Evolutionary conservation across 768 basidiomycete species (phyloP).

Genomic region (Chalciporus sphaerocephalus): DNA sequence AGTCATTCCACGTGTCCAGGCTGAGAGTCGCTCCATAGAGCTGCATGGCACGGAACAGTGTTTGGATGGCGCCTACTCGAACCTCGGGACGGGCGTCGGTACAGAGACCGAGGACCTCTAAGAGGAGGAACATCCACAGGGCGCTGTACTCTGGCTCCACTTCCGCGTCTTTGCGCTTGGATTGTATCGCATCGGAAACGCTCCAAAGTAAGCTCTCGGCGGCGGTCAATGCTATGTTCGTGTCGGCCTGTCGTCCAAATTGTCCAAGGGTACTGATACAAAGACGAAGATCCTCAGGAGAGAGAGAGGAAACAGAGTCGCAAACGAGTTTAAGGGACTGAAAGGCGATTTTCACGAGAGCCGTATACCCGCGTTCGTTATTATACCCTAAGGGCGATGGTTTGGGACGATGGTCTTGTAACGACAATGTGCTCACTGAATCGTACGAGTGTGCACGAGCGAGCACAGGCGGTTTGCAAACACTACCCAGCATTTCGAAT

Average conservation of each 20-base stretch:
- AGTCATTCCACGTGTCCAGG: constrained; percentile 80
- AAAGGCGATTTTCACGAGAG: constrained; percentile 88
- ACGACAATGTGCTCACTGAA: constrained; percentile 41
- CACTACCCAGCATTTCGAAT: constrained; percentile 87
- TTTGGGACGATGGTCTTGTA: constrained; percentile 36
- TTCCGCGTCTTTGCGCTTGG: constrained; percentile 62
- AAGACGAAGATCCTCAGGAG: constrained; percentile 73
- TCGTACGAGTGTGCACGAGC: constrained; percentile 37
- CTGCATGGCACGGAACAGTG: constrained; percentile 89
- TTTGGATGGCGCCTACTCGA: constrained; percentile 90
- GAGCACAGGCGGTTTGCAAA: constrained; percentile 58
- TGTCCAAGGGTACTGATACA: constrained; percentile 89
- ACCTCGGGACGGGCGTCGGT: constrained; percentile 83
- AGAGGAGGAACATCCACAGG: constrained; percentile 90
- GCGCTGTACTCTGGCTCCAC: constrained; percentile 71
- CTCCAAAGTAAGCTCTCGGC: constrained; percentile 93
- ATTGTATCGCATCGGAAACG: constrained; percentile 92
- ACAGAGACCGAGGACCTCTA: constrained; percentile 79
- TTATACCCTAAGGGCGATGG: constrained; percentile 52
- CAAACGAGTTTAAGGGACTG: constrained; percentile 92
- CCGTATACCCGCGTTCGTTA: constrained; percentile 64
- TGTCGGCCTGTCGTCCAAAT: constrained; percentile 89
- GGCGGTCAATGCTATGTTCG: constrained; percentile 93
- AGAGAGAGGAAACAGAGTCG: constrained; percentile 82
- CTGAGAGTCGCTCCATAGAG: constrained; percentile 87